Evolutionary conservation across 768 basidiomycete genomes (phyloP).

Genomic region (Fomitopsis pulvina): DNA sequence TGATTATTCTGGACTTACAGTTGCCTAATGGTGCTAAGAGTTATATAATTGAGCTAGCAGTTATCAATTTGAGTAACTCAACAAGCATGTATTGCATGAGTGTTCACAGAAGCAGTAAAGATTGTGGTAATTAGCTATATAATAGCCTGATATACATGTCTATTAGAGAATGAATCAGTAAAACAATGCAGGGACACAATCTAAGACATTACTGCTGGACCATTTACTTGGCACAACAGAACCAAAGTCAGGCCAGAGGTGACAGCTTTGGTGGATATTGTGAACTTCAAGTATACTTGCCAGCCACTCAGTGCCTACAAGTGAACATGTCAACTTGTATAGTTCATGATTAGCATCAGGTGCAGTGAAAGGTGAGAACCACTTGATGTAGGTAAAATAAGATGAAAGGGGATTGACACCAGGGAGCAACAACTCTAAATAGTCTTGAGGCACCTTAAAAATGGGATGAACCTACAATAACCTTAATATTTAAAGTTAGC

Average conservation of each 20-base stretch:
- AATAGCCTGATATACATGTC: conserved; percentile 20
- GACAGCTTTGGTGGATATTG: conserved; percentile 21
- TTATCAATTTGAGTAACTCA: no score
- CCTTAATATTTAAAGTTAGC: conserved; percentile 11
- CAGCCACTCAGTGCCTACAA: conserved; percentile 3
- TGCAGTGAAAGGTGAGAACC: conserved; percentile 19
- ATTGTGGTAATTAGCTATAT: not conserved
- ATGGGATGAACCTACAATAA: conserved; percentile 19
- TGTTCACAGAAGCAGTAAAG: no score
- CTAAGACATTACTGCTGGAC: conserved; percentile 27
- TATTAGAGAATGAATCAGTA: conserved; percentile 25
- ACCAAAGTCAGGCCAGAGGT: conserved; percentile 29
- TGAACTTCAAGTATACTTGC: conserved; percentile 21
- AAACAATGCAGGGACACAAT: conserved; percentile 24
- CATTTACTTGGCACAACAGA: conserved; percentile 22
- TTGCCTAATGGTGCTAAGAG: no score
- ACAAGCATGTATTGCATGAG: no score
- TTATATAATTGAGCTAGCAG: no score
- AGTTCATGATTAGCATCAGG: conserved; percentile 19
- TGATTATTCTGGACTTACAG: no score
- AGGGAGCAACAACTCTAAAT: not conserved
- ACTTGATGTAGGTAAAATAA: conserved; percentile 25
- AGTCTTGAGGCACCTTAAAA: conserved; percentile 15
- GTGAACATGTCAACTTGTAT: conserved; percentile 18
- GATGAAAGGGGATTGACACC: not conserved